Conservation (phyloP, 169 alveolate genomes). For the Cryptosporidium ryanae region DNA sequence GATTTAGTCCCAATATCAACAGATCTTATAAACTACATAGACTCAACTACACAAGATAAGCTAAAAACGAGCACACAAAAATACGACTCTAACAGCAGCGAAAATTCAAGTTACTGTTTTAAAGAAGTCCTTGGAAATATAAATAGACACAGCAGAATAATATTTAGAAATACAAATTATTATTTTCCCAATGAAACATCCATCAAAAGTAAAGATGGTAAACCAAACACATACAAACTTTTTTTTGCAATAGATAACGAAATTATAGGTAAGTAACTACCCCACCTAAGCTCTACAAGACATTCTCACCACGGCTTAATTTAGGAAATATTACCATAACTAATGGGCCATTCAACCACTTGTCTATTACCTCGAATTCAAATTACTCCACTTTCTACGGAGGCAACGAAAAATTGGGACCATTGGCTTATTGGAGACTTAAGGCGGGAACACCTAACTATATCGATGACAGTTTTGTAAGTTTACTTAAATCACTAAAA, state of each 20-base stretch:
- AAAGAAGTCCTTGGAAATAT: neutral
- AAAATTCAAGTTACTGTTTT: neutral
- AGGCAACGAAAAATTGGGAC: neutral
- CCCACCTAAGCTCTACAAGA: neutral
- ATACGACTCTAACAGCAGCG: neutral
- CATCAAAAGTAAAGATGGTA: neutral
- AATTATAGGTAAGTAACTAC: slow-evolving; percentile 51
- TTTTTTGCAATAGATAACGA: slow-evolving; percentile 44
- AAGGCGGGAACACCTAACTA: slow-evolving; percentile 56
- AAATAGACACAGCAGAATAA: neutral
- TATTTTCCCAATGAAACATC: neutral
- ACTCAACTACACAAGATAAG: neutral
- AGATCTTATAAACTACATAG: neutral
- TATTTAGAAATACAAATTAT: neutral
- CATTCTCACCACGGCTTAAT: neutral
- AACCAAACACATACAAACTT: neutral
- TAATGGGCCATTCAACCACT: neutral
- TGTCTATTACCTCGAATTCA: slow-evolving; percentile 1
- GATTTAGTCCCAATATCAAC: slow-evolving; percentile 34
- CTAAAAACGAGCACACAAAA: neutral
- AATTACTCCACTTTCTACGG: neutral
- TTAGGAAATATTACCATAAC: slow-evolving; percentile 15
- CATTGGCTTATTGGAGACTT: slow-evolving; percentile 68
- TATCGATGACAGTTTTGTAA: slow-evolving; percentile 47
- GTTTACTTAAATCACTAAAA: neutral